Evolutionary conservation across 108 stramenopile species (phyloP).

Genomic region (Fragilaria crotonensis): DNA sequence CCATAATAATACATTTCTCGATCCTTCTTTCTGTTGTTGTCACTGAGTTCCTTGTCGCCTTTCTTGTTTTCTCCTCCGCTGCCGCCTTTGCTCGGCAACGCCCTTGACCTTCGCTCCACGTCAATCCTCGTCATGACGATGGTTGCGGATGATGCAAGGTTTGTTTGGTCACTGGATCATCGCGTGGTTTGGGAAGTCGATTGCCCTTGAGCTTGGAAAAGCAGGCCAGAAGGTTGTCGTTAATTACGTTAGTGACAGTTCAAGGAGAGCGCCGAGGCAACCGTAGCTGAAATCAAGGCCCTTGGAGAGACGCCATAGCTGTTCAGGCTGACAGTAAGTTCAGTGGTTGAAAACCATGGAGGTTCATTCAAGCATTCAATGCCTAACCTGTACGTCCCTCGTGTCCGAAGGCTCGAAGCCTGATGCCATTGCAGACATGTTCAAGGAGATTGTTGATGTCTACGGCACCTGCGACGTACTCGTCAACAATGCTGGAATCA

Average conservation of each 20-base stretch:
- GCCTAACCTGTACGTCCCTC: background rate
- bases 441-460: slow-evolving; percentile 58
- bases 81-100: too few species aligned
- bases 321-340: slow-evolving; percentile 82
- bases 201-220: slow-evolving; percentile 87
- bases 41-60: too few species aligned
- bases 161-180: slow-evolving; percentile 84
- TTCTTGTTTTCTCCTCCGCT: too few species aligned
- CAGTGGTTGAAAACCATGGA: background rate
- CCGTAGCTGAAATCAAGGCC: slow-evolving; percentile 73
- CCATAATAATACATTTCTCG: too few species aligned
- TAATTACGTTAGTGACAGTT: slow-evolving; percentile 83
- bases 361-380: background rate
- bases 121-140: too few species aligned
- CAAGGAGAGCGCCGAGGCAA: slow-evolving; percentile 69
- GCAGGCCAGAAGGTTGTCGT: slow-evolving; percentile 88
- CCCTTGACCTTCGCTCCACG: too few species aligned
- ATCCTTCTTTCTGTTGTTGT: too few species aligned
- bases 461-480: slow-evolving; percentile 76
- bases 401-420: slow-evolving; percentile 42
- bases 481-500: slow-evolving; percentile 77
- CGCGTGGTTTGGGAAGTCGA: slow-evolving; percentile 90
- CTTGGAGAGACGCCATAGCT: slow-evolving; percentile 75
- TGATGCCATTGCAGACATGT: slow-evolving; percentile 71
- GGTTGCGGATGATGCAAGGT: too few species aligned